Conservation (phyloP, 1,284 basidiomycete genomes). For the Microbotryum scabiosae region DNA sequence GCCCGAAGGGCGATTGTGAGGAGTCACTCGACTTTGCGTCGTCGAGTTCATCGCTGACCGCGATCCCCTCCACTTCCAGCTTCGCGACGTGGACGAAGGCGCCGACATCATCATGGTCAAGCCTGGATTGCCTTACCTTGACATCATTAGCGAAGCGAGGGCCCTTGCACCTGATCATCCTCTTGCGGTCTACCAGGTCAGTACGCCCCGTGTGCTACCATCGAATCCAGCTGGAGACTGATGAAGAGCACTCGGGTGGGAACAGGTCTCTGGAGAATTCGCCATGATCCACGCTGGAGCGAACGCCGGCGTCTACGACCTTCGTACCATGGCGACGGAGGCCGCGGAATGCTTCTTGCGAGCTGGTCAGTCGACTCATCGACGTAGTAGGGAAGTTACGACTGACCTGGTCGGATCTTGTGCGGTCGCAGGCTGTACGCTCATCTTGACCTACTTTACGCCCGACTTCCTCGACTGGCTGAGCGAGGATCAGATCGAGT, state of each 20-base stretch:
- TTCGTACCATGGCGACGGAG: conserved; percentile 90
- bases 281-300: conserved; percentile 95
- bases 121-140: conserved; percentile 89
- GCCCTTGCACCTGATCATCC: conserved; percentile 75
- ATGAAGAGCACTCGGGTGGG: neutral
- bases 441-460: conserved; percentile 91
- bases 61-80: conserved; percentile 44
- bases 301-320: conserved; percentile 80
- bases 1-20: conserved; percentile 91
- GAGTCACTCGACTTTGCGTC: conserved; percentile 42
- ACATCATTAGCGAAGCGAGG: conserved; percentile 84
- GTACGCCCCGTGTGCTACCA: conserved; percentile 21
- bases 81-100: conserved; percentile 83
- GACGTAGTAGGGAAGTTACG: neutral
- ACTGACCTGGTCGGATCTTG: neutral
- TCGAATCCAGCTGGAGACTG: neutral
- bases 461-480: conserved; percentile 92
- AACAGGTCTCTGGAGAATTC: conserved; percentile 89
- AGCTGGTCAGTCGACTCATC: conserved; percentile 54
- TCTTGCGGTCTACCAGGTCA: conserved; percentile 67
- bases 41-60: too few species aligned
- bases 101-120: conserved; percentile 99
- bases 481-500: conserved; percentile 41
- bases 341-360: conserved; percentile 79
- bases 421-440: conserved; percentile 57